Base-by-base conservation (phyloP, 2,329 filamentous ascomycete species). In the Cadophora sp. region DNA sequence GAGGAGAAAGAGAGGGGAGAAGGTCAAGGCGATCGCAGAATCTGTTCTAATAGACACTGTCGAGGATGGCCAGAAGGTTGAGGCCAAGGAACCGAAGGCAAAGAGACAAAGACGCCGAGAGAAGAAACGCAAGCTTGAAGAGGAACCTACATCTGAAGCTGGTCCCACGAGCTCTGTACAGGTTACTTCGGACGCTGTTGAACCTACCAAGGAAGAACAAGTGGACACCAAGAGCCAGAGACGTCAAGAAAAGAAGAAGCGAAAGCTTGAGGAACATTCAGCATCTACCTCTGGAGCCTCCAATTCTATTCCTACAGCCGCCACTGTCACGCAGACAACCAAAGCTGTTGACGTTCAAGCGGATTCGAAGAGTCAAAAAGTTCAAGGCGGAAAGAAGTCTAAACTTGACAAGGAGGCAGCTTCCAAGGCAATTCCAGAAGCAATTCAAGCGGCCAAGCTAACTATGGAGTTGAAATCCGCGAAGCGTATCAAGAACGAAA, bases 1-100 rank as follows among this genome's bases (percentile, higher is more conserved):
- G n/a, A 67, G 64, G 33, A 65, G 58, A 33, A 65, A 61, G 62
- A 58, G 48, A 47, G 47, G 14, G 22, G 18, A 30, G 16, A 58
- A 62, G 43, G 30, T 51, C 14, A 33, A 27, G 30, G 47, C 45
- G 16, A 30, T 7, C 39, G 3, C n/a, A 22, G 14, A 18, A n/a
- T 16, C 20, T 27, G 22, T 24, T 41, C 18, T 41, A 1, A 14
- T 27, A 7, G 41, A 30, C 16, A 47, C n/a, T 33, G 39, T 22
- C 39, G 51, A 64, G 5, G 51, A 20, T 45, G n/a, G 9, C 14
- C 39, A 41, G 22, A 50, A 58, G 4, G n/a, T 39, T 20, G 48
- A 62, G 39, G 30, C 2, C 4, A 55, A 47, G 24, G 60, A 61
- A 33, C 36, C 60, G 22, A 45, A 62, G 36, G 33, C 39, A 18